phyloP scores from a whole-genome alignment of 768 basidiomycete species.

The Xanthoconium purpureum region DNA sequence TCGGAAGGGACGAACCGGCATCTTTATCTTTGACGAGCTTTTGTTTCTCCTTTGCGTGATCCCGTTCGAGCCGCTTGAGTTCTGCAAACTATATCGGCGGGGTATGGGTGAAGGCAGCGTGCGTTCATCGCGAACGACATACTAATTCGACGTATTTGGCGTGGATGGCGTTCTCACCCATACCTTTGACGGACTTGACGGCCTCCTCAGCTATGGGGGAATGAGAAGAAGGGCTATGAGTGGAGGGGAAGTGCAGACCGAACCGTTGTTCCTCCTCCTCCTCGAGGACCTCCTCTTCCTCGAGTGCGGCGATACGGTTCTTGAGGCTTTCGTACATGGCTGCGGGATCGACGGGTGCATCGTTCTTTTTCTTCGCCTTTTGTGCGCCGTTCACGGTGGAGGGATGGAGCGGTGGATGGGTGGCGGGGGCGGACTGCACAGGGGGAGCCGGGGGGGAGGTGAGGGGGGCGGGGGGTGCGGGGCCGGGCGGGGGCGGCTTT shows the following conservation, averaged over 20 bases:
- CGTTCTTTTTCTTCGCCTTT: constrained; percentile 71
- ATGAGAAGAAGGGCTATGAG: constrained; percentile 8
- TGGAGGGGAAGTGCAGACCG: constrained; percentile 44
- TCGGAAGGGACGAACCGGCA: constrained; percentile 50
- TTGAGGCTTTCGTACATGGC: constrained; percentile 87
- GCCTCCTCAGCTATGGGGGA: constrained; percentile 73
- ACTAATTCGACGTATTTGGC: constrained; percentile 88
- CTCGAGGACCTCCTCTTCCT: constrained; percentile 82
- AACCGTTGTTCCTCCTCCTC: constrained; percentile 83
- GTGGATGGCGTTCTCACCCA: constrained; percentile 81
- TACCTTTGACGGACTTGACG: constrained; percentile 77
- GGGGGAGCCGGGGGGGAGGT: constrained; percentile 37
- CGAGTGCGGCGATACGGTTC: constrained; percentile 84
- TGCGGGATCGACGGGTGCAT: constrained; percentile 70
- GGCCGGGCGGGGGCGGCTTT: constrained; percentile 56
- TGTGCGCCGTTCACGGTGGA: constrained; percentile 30
- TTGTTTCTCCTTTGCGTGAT: constrained; percentile 90
- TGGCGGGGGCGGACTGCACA: constrained; percentile 55
- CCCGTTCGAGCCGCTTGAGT: constrained; percentile 80
- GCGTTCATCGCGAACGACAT: constrained; percentile 30
- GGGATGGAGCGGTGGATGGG: constrained; percentile 35
- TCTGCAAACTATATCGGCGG: constrained; percentile 69
- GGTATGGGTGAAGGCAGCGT: constrained; percentile 20
- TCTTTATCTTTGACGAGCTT: constrained; percentile 90
- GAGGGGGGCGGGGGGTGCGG: constrained; percentile 54